Evolutionary conservation across 192 early-diverging fungal species (phyloP).

Genomic region (Globomyces pollinis-pini): DNA sequence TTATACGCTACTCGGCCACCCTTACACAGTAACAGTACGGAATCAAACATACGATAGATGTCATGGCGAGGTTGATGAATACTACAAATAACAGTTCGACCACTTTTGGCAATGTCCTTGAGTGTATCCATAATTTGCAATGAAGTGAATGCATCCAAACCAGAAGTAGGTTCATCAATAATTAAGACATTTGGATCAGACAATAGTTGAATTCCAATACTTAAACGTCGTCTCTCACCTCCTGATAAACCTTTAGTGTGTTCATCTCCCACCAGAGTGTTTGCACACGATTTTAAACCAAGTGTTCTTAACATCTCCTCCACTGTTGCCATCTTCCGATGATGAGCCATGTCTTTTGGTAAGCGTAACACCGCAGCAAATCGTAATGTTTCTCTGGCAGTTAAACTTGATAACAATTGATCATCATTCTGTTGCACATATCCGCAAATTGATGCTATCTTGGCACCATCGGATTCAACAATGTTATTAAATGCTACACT

Average conservation of each 20-base stretch:
- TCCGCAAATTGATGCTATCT: conserved; percentile 27
- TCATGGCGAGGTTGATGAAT: conserved; percentile 45
- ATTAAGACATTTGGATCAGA: conserved; percentile 26
- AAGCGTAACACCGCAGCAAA: conserved; percentile 47
- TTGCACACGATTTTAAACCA: conserved; percentile 33
- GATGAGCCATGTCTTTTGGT: conserved; percentile 30
- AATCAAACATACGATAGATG: conserved; percentile 72
- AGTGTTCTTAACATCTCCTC: conserved; percentile 31
- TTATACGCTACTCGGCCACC: conserved; percentile 29
- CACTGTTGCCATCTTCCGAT: conserved; percentile 27
- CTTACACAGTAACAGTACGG: conserved; percentile 63
- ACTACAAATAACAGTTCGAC: conserved; percentile 62
- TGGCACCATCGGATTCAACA: not conserved
- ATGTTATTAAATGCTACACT: not conserved
- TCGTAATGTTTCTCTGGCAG: conserved; percentile 31
- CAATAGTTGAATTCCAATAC: conserved; percentile 50
- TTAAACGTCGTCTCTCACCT: conserved; percentile 63
- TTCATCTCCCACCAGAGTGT: conserved; percentile 30
- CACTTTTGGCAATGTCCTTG: conserved; percentile 21
- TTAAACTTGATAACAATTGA: conserved; percentile 33
- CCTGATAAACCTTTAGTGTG: conserved; percentile 52
- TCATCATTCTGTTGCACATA: conserved; percentile 31
- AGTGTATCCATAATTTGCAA: conserved; percentile 24
- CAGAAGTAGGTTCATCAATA: conserved; percentile 28
- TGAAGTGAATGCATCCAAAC: conserved; percentile 27